Base-by-base conservation (phyloP, 768 basidiomycete species). In the Hebeloma cylindrosporum region DNA sequence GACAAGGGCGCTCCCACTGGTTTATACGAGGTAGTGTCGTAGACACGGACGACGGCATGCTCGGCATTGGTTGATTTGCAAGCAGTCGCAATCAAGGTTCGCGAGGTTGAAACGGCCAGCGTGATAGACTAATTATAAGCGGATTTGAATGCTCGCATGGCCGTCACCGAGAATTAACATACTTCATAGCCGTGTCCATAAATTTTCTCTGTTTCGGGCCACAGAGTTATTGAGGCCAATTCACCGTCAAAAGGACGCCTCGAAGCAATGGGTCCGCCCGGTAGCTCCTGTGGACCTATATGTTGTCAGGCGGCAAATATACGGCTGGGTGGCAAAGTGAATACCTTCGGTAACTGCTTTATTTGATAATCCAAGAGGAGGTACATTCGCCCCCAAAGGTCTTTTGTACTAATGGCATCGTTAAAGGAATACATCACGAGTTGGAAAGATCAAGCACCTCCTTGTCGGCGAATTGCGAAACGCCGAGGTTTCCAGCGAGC, bases 101-200 rank as follows among this genome's bases (percentile, higher is more conserved):
- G 78, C 5, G 79, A 75, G 40, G 78, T 79, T 1, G 96, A 96
- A 1, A 85, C 75, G 0, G 84, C 81, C 8, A 97, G 68, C 0
- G 87, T 78, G 35, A 94, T 87, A 6, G 89, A 86, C 91, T 95
- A 16, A n/a, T 17, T 37, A 45, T 21, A 38, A n/a, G 8, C 7
- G 16, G 16, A 33, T 25, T 9, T 28, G 30, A 33, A 13, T 29
- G 17, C 43, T 16, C 2, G 13, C 22, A 31, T 16, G 28, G 13
- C 17, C n/a, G 35, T 11, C 16, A 20, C 10, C 25, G 47, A 29
- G 7, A 21, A 37, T 29, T 14, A n/a, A 35, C 67, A 40, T 48
- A 87, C 92, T 78, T 99, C 96, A 57, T 97, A 98, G 30, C 95
- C 93, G 64, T 98, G 96, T 4, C 95, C 96, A 62, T 96, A 99